Evolutionary conservation across 352 stramenopile genomes (phyloP).

Genomic region (Phytophthora foliorum): DNA sequence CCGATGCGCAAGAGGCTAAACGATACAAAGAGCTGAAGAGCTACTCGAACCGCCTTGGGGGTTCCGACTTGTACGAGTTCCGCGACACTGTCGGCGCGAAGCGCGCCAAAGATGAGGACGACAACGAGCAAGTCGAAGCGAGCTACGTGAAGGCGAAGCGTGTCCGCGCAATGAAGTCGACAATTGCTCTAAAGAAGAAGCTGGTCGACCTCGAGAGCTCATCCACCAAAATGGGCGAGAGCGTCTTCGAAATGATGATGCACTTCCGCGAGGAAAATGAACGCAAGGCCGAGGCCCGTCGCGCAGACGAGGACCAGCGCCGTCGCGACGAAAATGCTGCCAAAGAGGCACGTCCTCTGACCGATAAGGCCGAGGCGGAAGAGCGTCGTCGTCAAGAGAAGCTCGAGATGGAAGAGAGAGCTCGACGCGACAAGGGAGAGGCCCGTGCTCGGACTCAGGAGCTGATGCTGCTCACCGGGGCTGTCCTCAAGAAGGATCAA

Average conservation of each 20-base stretch:
- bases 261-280: conserved; percentile 12
- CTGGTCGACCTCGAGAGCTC: not conserved
- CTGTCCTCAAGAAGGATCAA: conserved; percentile 7
- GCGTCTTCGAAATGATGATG: conserved; percentile 12
- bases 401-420: conserved; percentile 5
- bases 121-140: not conserved
- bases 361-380: conserved; percentile 7
- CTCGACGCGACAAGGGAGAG: conserved; percentile 18
- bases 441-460: conserved; percentile 2
- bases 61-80: not conserved
- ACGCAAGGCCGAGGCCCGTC: conserved; percentile 2
- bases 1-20: not conserved
- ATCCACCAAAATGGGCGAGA: not conserved
- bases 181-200: not conserved
- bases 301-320: conserved; percentile 2
- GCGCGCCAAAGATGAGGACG: not conserved
- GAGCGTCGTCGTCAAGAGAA: conserved; percentile 11
- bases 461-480: conserved; percentile 1
- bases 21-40: not conserved
- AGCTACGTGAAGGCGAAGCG: conserved; percentile 11
- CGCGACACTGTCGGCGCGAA: not conserved
- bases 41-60: conserved; percentile 10
- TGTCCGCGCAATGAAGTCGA: not conserved
- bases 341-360: not conserved
- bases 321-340: not conserved